phyloP scores from a whole-genome alignment of 805 yeast genomes.

The Hanseniaspora valbyensis region DNA sequence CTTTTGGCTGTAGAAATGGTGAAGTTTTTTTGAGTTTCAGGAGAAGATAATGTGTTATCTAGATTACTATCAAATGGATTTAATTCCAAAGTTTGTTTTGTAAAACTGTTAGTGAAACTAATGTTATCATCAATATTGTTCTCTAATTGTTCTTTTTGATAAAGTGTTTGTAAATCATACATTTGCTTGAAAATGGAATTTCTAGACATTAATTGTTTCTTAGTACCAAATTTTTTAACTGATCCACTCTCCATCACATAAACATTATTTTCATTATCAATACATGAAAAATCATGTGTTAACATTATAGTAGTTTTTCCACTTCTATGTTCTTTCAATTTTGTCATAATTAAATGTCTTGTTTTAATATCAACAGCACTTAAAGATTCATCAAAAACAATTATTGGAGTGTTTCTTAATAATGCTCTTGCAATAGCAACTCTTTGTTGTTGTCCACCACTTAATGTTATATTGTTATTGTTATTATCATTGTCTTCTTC shows the following conservation, averaged over 20 bases:
- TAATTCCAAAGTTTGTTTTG: background rate
- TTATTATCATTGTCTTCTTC: background rate
- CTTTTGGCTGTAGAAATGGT: background rate
- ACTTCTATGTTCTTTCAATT: conserved; percentile 48
- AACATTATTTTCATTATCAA: conserved; percentile 47
- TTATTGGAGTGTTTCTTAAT: conserved; percentile 58
- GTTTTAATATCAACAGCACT: conserved; percentile 62
- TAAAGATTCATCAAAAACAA: conserved; percentile 76
- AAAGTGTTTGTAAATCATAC: conserved; percentile 4
- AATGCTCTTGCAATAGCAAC: conserved; percentile 76
- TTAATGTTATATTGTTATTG: conserved; percentile 36
- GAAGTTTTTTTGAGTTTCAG: background rate
- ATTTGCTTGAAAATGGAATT: background rate
- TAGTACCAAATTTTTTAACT: conserved; percentile 37
- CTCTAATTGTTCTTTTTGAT: background rate
- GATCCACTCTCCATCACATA: conserved; percentile 49
- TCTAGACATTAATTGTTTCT: conserved; percentile 26
- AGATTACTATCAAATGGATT: background rate
- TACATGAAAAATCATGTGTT: conserved; percentile 63
- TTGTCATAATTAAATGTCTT: conserved; percentile 37
- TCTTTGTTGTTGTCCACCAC: conserved; percentile 89
- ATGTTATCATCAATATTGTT: background rate
- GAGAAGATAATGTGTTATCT: no score
- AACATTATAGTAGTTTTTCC: conserved; percentile 68
- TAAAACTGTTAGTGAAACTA: background rate